Evolutionary conservation across 2,329 filamentous ascomycete species (phyloP).

Genomic region (Tetracladium maxilliforme): DNA sequence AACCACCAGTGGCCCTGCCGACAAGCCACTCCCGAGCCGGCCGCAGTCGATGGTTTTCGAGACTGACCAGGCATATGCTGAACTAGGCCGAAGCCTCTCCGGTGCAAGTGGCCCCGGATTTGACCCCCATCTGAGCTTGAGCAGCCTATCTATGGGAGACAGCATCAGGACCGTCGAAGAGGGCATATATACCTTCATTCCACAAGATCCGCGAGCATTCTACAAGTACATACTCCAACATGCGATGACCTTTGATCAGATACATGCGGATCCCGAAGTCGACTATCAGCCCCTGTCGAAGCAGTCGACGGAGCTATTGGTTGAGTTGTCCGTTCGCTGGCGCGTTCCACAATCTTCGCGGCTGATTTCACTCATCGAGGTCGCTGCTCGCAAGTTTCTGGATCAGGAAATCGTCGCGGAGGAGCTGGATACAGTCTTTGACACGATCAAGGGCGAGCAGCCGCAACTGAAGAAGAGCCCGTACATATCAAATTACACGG

Average conservation of each 20-base stretch:
- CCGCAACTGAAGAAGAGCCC: conserved; percentile 42
- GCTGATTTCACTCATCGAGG: conserved; percentile 69
- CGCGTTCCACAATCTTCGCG: conserved; percentile 73
- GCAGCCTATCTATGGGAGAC: conserved; percentile 47
- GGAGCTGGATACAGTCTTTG: conserved; percentile 72
- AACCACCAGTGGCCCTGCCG: too few relatives aligned
- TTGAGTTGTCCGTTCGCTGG: conserved; percentile 79
- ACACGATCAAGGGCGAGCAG: conserved; percentile 60
- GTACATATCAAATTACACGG: conserved; percentile 35
- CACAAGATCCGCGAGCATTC: conserved; percentile 65
- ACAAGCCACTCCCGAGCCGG: not conserved
- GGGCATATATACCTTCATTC: conserved; percentile 76
- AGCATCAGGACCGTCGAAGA: conserved; percentile 49
- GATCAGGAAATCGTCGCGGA: conserved; percentile 71
- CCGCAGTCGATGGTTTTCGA: too few relatives aligned
- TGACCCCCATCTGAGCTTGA: conserved; percentile 56
- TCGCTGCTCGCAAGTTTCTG: conserved; percentile 70
- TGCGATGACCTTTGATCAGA: conserved; percentile 51
- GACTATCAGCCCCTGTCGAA: conserved; percentile 44
- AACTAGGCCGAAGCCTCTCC: not conserved
- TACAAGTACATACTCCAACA: conserved; percentile 74
- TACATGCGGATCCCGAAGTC: conserved; percentile 33
- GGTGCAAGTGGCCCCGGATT: conserved; percentile 13
- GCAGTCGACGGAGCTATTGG: conserved; percentile 67
- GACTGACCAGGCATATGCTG: too few relatives aligned